Evolutionary conservation across 257 asterid species (phyloP), one percentile per base, ranked within the genome.

Genomic region (Scutellaria barbata): DNA sequence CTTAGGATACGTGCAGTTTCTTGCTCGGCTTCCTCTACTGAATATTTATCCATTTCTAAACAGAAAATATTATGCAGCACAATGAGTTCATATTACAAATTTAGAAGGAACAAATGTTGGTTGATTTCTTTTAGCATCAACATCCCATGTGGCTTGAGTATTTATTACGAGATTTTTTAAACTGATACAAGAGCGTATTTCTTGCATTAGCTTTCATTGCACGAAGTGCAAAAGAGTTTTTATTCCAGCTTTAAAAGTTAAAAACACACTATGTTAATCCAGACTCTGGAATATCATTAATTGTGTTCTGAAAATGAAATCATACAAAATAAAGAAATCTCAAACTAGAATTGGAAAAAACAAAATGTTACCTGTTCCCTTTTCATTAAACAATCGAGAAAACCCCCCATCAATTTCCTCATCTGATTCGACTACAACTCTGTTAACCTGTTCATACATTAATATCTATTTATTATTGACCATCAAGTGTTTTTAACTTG

Each of bases 1-100:
- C 90, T 84, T 61, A 91, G 85, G 75, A 91, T 88, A 30, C 89
- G 80, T 45, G 88, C 90, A 59, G 86, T 85, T 77, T 85, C 92
- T 70, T 83, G 80, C 80, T 76, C 63, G 37, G 76, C 91, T 74
- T 85, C 86, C 83, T 84, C 90, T 67, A 68, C 53, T 35, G 85
- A 76, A 69, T 53, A 72, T 20, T 64, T 77, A 48, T 79, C 87
- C 59, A 68, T 46, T 43, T 74, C 87, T 76, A 66, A 71, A 69
- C 68, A 74, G 30, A 58, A 45, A 13, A 33, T 10, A 42, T 33
- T 22, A 18, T 52, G 54, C 48, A 71, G 54, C 48, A 71, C 13
- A 16, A 72, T 66, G 13, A 51, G 43, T 65, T 45, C 66, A 62
- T 18, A 46, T 54, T 63, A 46, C 41, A 54, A 66, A 14, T 20